A percentile compares a stretch with the other conserved stretches of the same genome.
phyloP scores from a whole-genome alignment of 371 early-diverging fungal genomes.

The Lichtheimia ornata region DNA sequence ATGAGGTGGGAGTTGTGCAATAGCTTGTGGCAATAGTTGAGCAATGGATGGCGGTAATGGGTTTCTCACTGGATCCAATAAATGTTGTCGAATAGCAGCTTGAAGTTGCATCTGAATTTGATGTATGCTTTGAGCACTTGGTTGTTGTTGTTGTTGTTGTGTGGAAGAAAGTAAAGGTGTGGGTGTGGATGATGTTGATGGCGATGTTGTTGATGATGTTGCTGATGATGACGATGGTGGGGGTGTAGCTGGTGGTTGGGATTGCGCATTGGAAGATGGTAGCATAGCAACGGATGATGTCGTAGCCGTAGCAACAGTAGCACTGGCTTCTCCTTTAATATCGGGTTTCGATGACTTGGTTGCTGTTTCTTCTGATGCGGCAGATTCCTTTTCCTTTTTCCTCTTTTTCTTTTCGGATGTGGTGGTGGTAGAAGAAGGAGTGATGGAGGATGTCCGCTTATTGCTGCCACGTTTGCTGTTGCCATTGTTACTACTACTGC shows the following conservation, averaged over 20 bases:
- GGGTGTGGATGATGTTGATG: slow-evolving; percentile 5
- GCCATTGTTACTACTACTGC: neutral
- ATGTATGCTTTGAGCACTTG: neutral
- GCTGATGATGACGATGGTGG: neutral
- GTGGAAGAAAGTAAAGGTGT: neutral
- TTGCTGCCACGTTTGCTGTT: neutral
- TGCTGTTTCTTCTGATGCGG: neutral
- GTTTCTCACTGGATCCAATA: slow-evolving; percentile 41
- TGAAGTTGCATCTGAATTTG: slow-evolving; percentile 31
- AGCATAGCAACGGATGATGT: neutral
- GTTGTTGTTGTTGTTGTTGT: slow-evolving; percentile 6
- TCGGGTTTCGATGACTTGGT: neutral
- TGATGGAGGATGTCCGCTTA: slow-evolving; percentile 4
- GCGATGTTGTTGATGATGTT: slow-evolving; percentile 9
- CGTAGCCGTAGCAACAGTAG: slow-evolving; percentile 5
- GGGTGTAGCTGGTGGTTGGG: neutral
- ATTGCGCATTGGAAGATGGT: neutral
- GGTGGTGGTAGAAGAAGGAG: neutral
- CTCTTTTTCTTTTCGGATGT: neutral
- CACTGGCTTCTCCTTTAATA: neutral
- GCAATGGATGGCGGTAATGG: slow-evolving; percentile 47
- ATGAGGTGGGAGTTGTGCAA: slow-evolving; percentile 46
- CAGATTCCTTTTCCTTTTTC: slow-evolving; percentile 2
- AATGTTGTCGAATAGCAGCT: slow-evolving; percentile 43
- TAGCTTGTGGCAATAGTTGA: slow-evolving; percentile 42